Percentiles rank a stretch among this genome's conserved stretches.
These are phyloP conservation scores for Codiaeum variegatum DNA, from an alignment of 441 rosid genomes.

Conservation along the genomic window DNA sequence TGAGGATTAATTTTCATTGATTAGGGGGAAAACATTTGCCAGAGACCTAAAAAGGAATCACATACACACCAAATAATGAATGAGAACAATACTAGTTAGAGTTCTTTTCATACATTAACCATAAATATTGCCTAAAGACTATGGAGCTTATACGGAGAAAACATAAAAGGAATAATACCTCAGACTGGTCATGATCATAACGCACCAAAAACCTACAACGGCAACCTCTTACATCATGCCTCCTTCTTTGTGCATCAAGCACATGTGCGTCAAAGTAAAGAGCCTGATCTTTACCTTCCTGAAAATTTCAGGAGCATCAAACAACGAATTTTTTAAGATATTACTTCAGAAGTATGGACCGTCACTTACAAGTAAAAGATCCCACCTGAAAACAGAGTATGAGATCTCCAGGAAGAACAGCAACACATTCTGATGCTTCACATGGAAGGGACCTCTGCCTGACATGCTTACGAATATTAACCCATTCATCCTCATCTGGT, in stretches of 20 bases:
- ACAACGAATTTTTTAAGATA: constrained; percentile 11
- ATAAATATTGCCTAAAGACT: constrained; percentile 4
- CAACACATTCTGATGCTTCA: constrained; percentile 97
- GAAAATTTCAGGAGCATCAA: constrained; percentile 25
- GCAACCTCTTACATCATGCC: constrained; percentile 98
- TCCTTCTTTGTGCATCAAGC: constrained; percentile 92
- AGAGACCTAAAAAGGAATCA: neutral
- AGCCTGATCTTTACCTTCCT: constrained; percentile 99
- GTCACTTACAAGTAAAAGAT: constrained; percentile 13
- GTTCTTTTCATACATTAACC: neutral
- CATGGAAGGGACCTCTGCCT: constrained; percentile 97
- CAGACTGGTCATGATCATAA: constrained; percentile 91
- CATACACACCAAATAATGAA: neutral
- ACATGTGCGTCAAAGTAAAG: constrained; percentile 94
- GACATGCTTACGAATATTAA: constrained; percentile 69
- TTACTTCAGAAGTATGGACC: neutral
- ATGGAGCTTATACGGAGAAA: neutral
- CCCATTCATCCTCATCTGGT: constrained; percentile 97
- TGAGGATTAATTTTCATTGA: neutral
- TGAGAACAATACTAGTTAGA: neutral
- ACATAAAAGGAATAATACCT: constrained; percentile 44
- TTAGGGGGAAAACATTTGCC: neutral
- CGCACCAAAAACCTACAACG: constrained; percentile 97
- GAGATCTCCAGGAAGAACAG: constrained; percentile 93
- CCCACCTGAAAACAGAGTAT: constrained; percentile 95